Conservation (phyloP, 139 green algal genomes). For the Coccomyxa sp. region DNA sequence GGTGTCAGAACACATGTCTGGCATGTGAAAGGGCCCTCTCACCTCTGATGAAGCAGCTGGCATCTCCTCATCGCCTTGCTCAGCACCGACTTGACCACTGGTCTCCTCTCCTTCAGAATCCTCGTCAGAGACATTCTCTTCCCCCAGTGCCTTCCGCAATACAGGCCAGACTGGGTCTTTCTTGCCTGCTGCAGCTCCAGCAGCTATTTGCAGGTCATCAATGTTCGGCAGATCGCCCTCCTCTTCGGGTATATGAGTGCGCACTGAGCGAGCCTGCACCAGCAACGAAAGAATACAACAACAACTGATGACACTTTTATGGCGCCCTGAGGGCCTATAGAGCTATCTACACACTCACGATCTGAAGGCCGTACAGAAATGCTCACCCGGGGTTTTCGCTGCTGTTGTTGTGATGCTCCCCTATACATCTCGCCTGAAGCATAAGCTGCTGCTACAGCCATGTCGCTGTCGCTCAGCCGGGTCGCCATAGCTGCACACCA, state of each 20-base stretch:
- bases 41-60: too few species aligned
- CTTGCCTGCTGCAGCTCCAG: neutral
- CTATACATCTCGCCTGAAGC: neutral
- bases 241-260: neutral
- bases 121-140: conserved; percentile 2
- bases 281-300: neutral
- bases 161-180: neutral
- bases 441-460: neutral
- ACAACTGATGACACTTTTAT: neutral
- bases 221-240: neutral
- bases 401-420: too few species aligned
- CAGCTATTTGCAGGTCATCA: conserved; percentile 9
- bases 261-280: neutral
- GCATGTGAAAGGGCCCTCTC: too few species aligned
- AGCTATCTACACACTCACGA: neutral
- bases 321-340: neutral
- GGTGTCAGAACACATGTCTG: neutral
- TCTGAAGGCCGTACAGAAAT: neutral
- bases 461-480: neutral
- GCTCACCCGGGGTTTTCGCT: neutral
- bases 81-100: neutral
- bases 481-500: neutral
- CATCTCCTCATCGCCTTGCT: neutral
- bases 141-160: too few species aligned
- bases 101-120: neutral